A percentile compares a stretch with the other conserved stretches of the same genome.
These are phyloP conservation scores for Jacaranda mimosifolia DNA, from an alignment of 257 asterid species.

Conservation along the genomic window DNA sequence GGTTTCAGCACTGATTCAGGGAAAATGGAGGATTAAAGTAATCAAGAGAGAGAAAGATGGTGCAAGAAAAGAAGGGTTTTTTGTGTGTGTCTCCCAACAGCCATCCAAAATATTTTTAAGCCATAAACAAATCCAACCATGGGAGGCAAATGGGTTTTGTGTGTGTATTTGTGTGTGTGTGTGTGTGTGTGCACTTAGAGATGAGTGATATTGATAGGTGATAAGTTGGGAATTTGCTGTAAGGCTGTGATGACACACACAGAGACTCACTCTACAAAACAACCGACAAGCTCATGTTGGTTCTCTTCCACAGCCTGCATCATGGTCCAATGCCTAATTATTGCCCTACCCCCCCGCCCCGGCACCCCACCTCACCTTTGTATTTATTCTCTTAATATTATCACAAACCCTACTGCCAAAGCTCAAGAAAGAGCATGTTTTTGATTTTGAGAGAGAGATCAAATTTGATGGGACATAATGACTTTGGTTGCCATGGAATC, in stretches of 20 bases:
- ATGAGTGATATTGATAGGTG: slow-evolving; percentile 12
- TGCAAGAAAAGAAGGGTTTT: slow-evolving; percentile 20
- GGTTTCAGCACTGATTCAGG: slow-evolving; percentile 29
- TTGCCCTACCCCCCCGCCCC: too few species aligned
- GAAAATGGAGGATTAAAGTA: slow-evolving; percentile 36
- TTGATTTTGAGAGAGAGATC: neutral
- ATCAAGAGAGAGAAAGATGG: neutral
- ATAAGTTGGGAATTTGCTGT: slow-evolving; percentile 20
- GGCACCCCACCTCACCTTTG: slow-evolving; percentile 4
- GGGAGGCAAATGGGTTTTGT: neutral
- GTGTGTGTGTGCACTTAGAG: slow-evolving; percentile 14
- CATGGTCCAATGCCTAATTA: slow-evolving; percentile 60
- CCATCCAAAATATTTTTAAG: slow-evolving; percentile 26
- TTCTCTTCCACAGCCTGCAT: slow-evolving; percentile 54
- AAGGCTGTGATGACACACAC: too few species aligned
- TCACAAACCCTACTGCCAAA: slow-evolving; percentile 19
- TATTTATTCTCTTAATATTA: neutral
- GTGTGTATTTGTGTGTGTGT: neutral
- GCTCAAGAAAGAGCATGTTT: too few species aligned
- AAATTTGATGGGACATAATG: too few species aligned
- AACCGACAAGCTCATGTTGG: slow-evolving; percentile 76
- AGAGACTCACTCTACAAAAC: slow-evolving; percentile 46
- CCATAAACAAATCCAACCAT: slow-evolving; percentile 37
- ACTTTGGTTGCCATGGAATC: too few species aligned
- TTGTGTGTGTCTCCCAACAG: slow-evolving; percentile 55